Evolutionary conservation across 1,284 basidiomycete species (phyloP), one percentile per base, ranked within the genome.

Genomic region (Porogramme epimiltina): DNA sequence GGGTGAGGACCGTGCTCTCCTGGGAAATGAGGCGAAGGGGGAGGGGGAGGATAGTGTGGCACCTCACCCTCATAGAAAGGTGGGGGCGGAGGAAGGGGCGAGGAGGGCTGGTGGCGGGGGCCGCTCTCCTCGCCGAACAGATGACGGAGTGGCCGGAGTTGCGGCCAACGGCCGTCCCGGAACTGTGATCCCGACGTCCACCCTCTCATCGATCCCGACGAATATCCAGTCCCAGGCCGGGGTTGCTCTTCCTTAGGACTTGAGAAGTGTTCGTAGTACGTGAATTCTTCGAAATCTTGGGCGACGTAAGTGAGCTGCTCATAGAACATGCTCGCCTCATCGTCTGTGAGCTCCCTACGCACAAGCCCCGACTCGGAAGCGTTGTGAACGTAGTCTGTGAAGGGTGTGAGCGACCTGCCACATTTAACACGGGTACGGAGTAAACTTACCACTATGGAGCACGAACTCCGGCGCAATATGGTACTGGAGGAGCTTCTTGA

Each of bases 401-500:
- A 44, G n/a, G 11, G 5, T 28, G 6, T 28, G 23, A 22, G 20
- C 20, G 24, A 40, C 28, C 6, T 23, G 11, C 18, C 20, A 23
- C 16, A 9, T 31, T n/a, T n/a, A n/a, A n/a, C 25, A 4, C 23
- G 15, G 15, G 16, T 28, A 15, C 40, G 19, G 4, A 8, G 5
- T 4, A 16, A 9, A 76, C 75, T 60, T 65, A 76, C 78, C 84
- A 37, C 80, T 78, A 57, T 82, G 77, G 16, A 88, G 64, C 37
- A 85, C 70, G 22, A 76, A 70, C 36, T 77, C 65, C 3, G 87
- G 87, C 4, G 88, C 72, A 51, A 84, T 75, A 68, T 91, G 88
- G 67, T 81, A 89, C 57, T 82, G 73, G 22, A 91, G 65, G 15
- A 90, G 62, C 69, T 88, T 89, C 61, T 70, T 77, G 47, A 91